Base-by-base conservation (phyloP, 2,329 filamentous ascomycete genomes). In the Biscogniauxia mediterranea region DNA sequence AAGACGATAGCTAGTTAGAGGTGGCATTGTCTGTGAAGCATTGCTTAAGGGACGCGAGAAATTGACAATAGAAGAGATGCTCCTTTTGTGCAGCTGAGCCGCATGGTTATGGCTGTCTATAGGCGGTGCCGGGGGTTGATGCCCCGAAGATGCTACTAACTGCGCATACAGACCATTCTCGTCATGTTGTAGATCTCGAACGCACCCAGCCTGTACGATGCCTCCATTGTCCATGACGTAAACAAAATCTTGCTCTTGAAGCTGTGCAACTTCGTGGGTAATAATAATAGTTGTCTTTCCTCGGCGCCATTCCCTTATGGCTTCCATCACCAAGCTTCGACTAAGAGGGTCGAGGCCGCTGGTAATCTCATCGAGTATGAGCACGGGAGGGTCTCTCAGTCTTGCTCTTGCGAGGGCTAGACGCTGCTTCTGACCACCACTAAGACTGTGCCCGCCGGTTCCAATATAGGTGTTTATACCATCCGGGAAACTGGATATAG, bases 261-360 rank as follows among this genome's bases (percentile, higher is more conserved):
- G 94, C 66, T 94, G 90, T 0, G 86, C 83, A 32, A 95, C 84
- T 65, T 98, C 92, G 70, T 98, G 94, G 0, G 95, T 97, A 68
- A 98, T 94, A 66, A 98, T 86, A 56, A 98, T 91, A 0, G 94
- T 98, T 0, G 93, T 97, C 73, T 91, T 95, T 0, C 85, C 89
- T 42, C 77, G 79, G 21, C 95, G 83, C 94, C 93, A 97, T 20
- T 83, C 71, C 7, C 92, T 83, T 57, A 97, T 89, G 0, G 88
- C 85, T 51, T 90, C 85, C 81, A 96, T 89, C 46, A 97, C 83
- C 13, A 87, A 75, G 0, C 77, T 77, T 63, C 89, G 84, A 59
- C 84, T 93, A 9, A 83, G 80, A n/a, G 88, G 85, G 68, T 98
- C 94, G 9, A 98, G 79, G 0, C 91, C 91, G 73, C 92, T 95